Percentiles rank a stretch among this genome's conserved stretches.
Conservation (phyloP, 2,329 filamentous ascomycete species). For the Chaetoscypha palmicola region DNA sequence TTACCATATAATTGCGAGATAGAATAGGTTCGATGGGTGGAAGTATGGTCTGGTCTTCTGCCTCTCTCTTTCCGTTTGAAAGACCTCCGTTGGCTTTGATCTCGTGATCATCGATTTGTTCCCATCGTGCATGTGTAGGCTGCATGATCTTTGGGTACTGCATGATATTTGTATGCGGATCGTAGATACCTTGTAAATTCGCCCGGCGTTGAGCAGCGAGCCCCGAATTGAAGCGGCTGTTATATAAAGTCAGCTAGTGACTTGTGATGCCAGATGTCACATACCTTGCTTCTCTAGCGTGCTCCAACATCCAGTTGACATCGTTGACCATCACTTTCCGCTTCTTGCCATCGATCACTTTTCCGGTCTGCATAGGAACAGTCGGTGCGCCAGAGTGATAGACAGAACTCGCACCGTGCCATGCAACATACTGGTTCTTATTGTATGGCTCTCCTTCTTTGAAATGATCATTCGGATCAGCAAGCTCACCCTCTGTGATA, state of each 20-base stretch:
- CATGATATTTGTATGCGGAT: conserved; percentile 88
- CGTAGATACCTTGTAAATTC: conserved; percentile 74
- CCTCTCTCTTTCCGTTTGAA: conserved; percentile 15
- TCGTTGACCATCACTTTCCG: conserved; percentile 83
- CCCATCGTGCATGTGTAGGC: conserved; percentile 78
- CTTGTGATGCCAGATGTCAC: too few species aligned
- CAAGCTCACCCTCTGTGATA: conserved; percentile 78
- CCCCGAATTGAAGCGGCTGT: conserved; percentile 74
- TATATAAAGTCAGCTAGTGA: too few species aligned
- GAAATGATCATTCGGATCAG: conserved; percentile 82
- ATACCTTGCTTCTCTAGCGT: conserved; percentile 84
- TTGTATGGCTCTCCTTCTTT: conserved; percentile 84
- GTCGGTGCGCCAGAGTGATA: conserved; percentile 80
- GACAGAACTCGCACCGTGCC: conserved; percentile 93
- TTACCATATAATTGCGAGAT: conserved; percentile 54
- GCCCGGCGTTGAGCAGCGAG: conserved; percentile 57
- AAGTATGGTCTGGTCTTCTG: conserved; percentile 38
- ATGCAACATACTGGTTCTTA: conserved; percentile 97
- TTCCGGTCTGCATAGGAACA: conserved; percentile 68
- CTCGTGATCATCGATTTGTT: conserved; percentile 51
- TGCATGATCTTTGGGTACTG: conserved; percentile 85
- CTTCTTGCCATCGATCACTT: conserved; percentile 70
- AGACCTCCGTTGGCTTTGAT: conserved; percentile 8
- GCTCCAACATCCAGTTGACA: conserved; percentile 94
- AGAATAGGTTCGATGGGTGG: conserved; percentile 47